These are phyloP conservation scores for Podila epicladia DNA, from an alignment of 192 early-diverging fungal genomes.

Conservation along the genomic window DNA sequence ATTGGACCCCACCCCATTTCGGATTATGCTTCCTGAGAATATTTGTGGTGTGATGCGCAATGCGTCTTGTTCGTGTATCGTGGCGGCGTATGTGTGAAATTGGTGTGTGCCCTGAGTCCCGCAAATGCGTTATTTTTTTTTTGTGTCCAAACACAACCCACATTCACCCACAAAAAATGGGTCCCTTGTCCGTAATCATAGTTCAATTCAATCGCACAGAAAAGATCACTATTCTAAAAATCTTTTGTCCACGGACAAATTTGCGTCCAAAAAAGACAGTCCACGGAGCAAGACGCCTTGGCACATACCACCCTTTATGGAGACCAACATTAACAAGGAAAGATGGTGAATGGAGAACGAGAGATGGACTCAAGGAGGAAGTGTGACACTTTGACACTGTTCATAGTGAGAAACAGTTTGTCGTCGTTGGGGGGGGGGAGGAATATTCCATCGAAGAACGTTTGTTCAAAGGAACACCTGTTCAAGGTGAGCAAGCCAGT, in stretches of 20 bases:
- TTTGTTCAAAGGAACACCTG: no score
- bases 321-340: not conserved
- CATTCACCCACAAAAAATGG: not conserved
- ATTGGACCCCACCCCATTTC: not conserved
- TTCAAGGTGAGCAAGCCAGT: not conserved
- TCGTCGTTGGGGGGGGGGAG: no score
- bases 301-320: not conserved
- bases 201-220: constrained; percentile 3
- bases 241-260: not conserved
- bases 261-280: not conserved
- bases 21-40: not conserved
- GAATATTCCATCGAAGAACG: no score
- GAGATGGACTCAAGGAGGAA: not conserved
- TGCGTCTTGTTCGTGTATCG: not conserved
- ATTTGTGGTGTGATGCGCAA: not conserved
- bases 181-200: not conserved
- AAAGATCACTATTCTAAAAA: constrained; percentile 26
- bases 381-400: no score
- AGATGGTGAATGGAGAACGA: not conserved
- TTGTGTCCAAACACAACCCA: not conserved
- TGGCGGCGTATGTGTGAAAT: no score
- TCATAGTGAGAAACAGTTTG: no score
- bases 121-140: no score
- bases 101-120: no score
- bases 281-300: not conserved